Base-by-base conservation (phyloP, 1,284 basidiomycete genomes). In the Malassezia caprae region DNA sequence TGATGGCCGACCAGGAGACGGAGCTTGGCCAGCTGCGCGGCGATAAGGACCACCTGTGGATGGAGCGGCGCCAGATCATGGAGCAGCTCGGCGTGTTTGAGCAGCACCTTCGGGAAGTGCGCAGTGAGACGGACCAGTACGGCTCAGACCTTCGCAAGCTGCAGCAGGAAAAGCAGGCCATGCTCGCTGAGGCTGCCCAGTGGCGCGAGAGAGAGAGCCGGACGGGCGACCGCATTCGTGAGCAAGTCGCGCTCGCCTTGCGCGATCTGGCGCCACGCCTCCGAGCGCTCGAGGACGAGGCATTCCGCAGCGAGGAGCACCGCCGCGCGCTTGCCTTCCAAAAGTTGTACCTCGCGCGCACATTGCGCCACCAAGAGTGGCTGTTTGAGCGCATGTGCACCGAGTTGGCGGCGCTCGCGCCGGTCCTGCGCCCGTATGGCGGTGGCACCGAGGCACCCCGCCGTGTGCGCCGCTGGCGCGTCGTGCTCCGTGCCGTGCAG, bases 11-110 rank as follows among this genome's bases (percentile, higher is more conserved):
- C 11, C 41, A 41, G 28, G 41, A 46, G 27, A 40, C 46, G 21
- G 55, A 48, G 23, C 8, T 57, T 2, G 44, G 31, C 11, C 48
- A 44, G 49, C 34, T 56, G 11, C 48, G 46, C 23, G 54, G 54
- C 26, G 55, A 57, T n/a, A 57, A 57, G 31, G 49, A 51, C 31
- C 49, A 52, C n/a, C 19, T 57, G 15, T 57, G 49, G 49, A 39
- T 37, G 31, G 55, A 57, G 44, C 55, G 55, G 3, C 35, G 34
- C 24, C 26, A 51, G 28, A 52, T 57, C 35, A 32, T 57, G 44
- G 55, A 48, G 34, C 55, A 57, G 31, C 48, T 57, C 21, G 31
- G 35, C 24, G 35, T 34, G 32, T 57, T 57, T 43, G 55, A 57
- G 55, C 49, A 34, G 50, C 49, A 50, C 17, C 39, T 57, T 37